phyloP scores from a whole-genome alignment of 1,284 basidiomycete species.

The Irpex sp. region DNA sequence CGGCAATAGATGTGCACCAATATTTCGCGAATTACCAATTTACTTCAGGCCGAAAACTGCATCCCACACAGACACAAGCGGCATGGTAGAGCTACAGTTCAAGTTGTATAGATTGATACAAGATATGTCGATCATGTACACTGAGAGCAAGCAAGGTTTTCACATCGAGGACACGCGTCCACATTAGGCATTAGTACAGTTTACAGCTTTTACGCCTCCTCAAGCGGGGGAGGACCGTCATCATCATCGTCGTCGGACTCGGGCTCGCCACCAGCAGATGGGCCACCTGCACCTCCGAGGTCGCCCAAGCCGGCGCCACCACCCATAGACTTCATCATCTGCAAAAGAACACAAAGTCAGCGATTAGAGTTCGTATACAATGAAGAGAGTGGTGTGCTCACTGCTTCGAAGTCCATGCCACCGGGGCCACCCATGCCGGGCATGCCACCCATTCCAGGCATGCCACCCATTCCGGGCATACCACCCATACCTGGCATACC shows the following conservation, averaged over 20 bases:
- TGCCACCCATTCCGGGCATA: constrained; percentile 32
- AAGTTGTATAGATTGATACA: constrained; percentile 3
- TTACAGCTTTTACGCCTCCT: constrained; percentile 36
- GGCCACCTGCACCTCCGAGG: constrained; percentile 23
- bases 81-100: no score
- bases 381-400: constrained; percentile 20
- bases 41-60: neutral
- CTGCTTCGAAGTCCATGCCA: constrained; percentile 58
- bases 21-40: no score
- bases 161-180: neutral
- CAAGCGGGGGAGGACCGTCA: constrained; percentile 72
- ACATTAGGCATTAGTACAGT: neutral
- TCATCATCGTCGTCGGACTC: constrained; percentile 41
- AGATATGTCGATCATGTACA: constrained; percentile 7
- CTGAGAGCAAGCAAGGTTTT: neutral
- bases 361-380: neutral
- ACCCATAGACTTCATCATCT: constrained; percentile 69
- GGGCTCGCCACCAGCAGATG: constrained; percentile 18
- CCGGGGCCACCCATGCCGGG: constrained; percentile 15
- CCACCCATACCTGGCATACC: constrained; percentile 45
- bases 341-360: constrained; percentile 3
- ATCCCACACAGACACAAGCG: neutral
- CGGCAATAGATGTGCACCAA: no score
- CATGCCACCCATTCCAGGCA: constrained; percentile 33
- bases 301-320: constrained; percentile 24